phyloP scores from a whole-genome alignment of 2,329 filamentous ascomycete genomes.

The Fusarium subglutinans region DNA sequence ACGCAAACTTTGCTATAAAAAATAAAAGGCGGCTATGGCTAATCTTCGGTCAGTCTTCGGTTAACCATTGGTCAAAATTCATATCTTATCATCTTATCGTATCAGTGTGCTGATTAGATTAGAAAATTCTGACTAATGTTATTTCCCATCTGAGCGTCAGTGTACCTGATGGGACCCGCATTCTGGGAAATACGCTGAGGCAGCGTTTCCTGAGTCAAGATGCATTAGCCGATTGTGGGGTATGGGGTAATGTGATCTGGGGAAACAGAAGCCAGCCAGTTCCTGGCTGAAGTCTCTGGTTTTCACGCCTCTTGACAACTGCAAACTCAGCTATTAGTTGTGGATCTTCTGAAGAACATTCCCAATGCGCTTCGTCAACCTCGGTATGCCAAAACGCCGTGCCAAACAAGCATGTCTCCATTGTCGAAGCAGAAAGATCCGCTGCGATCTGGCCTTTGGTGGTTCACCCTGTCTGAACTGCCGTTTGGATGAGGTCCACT shows the following conservation, averaged over 20 bases:
- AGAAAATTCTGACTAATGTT: not conserved
- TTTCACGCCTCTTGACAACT: not conserved
- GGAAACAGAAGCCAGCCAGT: not conserved
- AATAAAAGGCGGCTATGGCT: too few relatives aligned
- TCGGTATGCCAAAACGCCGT: not conserved
- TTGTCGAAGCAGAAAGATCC: not conserved
- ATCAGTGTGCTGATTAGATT: too few relatives aligned
- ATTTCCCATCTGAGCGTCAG: not conserved
- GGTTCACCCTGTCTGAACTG: not conserved
- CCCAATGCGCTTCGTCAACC: not conserved
- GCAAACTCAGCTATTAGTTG: not conserved
- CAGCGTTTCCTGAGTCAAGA: not conserved
- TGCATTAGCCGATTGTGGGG: not conserved
- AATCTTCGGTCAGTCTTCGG: not conserved
- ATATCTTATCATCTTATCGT: too few relatives aligned
- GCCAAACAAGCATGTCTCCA: not conserved
- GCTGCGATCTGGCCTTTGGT: not conserved
- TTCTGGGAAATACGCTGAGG: not conserved
- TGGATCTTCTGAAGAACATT: not conserved
- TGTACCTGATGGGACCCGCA: not conserved
- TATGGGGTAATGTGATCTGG: not conserved
- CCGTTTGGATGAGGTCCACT: not conserved
- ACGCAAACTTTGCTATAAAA: too few relatives aligned
- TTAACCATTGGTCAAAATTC: rapidly evolving
- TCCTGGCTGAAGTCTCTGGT: too few relatives aligned